Evolutionary conservation across 2,329 filamentous ascomycete species (phyloP), one percentile per base, ranked within the genome.

Genomic region (Stagonosporopsis tanaceti): DNA sequence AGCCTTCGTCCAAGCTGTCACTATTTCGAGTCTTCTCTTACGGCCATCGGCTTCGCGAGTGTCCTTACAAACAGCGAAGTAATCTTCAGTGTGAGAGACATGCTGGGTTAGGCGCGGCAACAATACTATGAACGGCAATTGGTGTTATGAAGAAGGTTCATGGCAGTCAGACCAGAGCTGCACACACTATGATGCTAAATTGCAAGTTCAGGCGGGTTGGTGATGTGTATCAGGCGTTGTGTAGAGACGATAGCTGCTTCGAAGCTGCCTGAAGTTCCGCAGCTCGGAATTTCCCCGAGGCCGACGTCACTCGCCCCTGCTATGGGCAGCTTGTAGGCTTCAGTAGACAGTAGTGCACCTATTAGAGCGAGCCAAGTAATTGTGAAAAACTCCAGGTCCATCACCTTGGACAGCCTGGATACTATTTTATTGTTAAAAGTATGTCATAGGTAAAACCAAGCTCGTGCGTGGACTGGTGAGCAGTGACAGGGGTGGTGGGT

Each of bases 11-110:
- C n/a, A n/a, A 30, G 32, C 12, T n/a, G 8, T 12, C 8, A 2
- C 9, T 7, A 14, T 34, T 14, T 9, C 15, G 15, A 7, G 7
- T 0, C 15, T 22, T 3, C 1, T 41, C 82, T 67, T 80, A 89
- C 87, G 62, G 86, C 87, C 69, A 90, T 86, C 2, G 87, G 87
- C 71, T 90, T 90, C 14, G 87, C 87, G 27, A 88, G 78, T 1
- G 87, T 89, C 57, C 87, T 82, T 57, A 90, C 85, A 38, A 81
- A 82, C 45, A 90, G 79, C 22, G 87, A 89, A 30, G 84, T 85
- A 64, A 90, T 82, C 72, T 90, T 90, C 61, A 90, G 78, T 9
- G 87, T 88, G 60, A 89, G 79, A 60, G 85, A 87, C 86, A 88
- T 88, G 62, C 38, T 69, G 53, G 58, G 54, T 60, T 55, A 53